Evolutionary conservation across 1,284 basidiomycete genomes (phyloP).

Genomic region (Schizophyllum commune): DNA sequence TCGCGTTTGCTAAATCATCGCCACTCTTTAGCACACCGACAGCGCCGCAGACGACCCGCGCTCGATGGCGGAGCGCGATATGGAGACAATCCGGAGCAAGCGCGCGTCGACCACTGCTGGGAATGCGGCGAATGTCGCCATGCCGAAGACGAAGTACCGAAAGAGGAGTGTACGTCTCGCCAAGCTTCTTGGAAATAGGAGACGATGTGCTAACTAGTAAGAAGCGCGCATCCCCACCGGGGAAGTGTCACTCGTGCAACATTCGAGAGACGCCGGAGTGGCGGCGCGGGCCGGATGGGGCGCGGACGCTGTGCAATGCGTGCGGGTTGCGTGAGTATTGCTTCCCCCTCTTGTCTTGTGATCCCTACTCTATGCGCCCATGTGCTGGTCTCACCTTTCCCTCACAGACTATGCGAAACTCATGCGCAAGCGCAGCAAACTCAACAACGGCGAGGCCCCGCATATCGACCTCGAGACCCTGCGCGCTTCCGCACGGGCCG

Average conservation of each 20-base stretch:
- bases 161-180: conserved; percentile 63
- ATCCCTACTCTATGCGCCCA: conserved; percentile 6
- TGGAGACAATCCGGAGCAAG: conserved; percentile 73
- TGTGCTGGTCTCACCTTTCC: background rate
- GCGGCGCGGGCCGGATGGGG: conserved; percentile 73
- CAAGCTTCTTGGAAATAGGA: conserved; percentile 7
- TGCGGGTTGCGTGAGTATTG: conserved; percentile 67
- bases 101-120: conserved; percentile 55
- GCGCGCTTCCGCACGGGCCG: conserved; percentile 61
- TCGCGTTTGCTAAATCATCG: background rate
- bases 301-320: conserved; percentile 73
- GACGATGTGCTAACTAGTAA: conserved; percentile 16
- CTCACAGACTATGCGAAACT: conserved; percentile 77
- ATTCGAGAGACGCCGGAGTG: conserved; percentile 81
- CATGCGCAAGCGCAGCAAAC: conserved; percentile 65
- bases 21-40: background rate
- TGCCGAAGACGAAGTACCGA: conserved; percentile 67
- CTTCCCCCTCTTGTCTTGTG: conserved; percentile 10
- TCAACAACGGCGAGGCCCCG: conserved; percentile 42
- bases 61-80: conserved; percentile 66
- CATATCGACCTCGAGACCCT: conserved; percentile 67
- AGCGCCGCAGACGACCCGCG: conserved; percentile 27
- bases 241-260: conserved; percentile 78
- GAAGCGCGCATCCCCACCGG: conserved; percentile 73
- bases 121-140: conserved; percentile 29